Evolutionary conservation across 2,329 filamentous ascomycete species (phyloP), one percentile per base, ranked within the genome.

Genomic region (Colletotrichum camelliae): DNA sequence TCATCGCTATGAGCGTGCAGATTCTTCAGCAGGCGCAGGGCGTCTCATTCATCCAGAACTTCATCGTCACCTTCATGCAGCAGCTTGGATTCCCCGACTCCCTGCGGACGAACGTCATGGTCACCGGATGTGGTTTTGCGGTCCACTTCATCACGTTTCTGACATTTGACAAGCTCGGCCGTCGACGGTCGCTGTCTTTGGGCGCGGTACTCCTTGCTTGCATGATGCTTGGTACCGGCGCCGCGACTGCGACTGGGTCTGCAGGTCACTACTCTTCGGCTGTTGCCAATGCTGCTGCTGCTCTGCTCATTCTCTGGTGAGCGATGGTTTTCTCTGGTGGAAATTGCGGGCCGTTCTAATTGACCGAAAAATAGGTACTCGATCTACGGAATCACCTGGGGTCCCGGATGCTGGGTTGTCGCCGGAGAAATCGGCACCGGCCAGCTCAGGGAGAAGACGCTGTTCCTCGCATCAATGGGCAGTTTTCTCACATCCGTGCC

Each of bases 41-140:
- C 15, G 77, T 72, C 74, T 75, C 75, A 18, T 80, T 79, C 67
- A 77, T 77, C 64, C 68, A 69, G 21, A 74, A 72, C 10, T 80
- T 79, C 66, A 48, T 78, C n/a, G 78, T 80, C 29, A 70, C 78
- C 43, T 81, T 81, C 72, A 64, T 81, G 55, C 61, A 78, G 31
- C 75, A 77, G 61, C 68, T 79, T 24, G 79, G 80, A 1, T 48
- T 79, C 8, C 39, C 48, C 24, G 62, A 79, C 33, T 48, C 58
- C 3, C 1, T 64, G 68, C 68, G 57, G 0, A 65, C 60, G 13
- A 65, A 52, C 21, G 57, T 48, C 21, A 65, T 65, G 57, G 60
- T 64, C 58, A 62, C 60, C 0, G 57, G 68, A 0, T 71, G 58
- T 35, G 55, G 67, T 27, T 70, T 78, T 1, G 75, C 39, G 4